Evolutionary conservation across 305 asterid genomes (phyloP).

Genomic region (Solanum hybrid): DNA sequence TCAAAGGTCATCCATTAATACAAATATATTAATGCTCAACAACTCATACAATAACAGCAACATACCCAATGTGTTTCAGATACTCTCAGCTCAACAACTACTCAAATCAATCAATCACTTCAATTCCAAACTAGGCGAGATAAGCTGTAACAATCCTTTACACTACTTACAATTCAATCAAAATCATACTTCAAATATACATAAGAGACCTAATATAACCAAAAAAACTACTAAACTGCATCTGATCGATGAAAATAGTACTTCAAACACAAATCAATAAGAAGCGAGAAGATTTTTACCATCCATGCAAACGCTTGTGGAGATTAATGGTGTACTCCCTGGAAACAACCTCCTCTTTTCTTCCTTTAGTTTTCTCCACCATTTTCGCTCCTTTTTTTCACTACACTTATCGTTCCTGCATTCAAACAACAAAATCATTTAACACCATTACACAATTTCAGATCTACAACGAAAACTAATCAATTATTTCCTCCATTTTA

Average conservation of each 20-base stretch:
- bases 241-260: not conserved
- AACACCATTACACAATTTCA: not conserved
- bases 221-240: not conserved
- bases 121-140: not conserved
- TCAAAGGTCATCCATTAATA: not conserved
- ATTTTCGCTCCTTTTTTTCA: slow-evolving; percentile 12
- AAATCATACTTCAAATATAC: not conserved
- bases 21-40: not conserved
- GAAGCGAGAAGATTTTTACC: slow-evolving; percentile 12
- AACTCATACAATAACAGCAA: not conserved
- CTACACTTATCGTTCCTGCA: slow-evolving; percentile 15
- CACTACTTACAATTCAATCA: not conserved
- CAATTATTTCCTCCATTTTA: not conserved
- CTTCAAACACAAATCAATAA: not conserved
- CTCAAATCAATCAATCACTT: not conserved
- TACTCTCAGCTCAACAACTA: not conserved
- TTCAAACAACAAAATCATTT: not conserved
- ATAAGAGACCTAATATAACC: not conserved
- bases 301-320: slow-evolving; percentile 48
- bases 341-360: slow-evolving; percentile 44
- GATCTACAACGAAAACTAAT: not conserved
- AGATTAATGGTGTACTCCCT: slow-evolving; percentile 47
- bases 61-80: not conserved
- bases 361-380: slow-evolving; percentile 31
- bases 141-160: not conserved